These are phyloP conservation scores for Periconia sp. DNA, from an alignment of 2,329 filamentous ascomycete species.

Conservation along the genomic window DNA sequence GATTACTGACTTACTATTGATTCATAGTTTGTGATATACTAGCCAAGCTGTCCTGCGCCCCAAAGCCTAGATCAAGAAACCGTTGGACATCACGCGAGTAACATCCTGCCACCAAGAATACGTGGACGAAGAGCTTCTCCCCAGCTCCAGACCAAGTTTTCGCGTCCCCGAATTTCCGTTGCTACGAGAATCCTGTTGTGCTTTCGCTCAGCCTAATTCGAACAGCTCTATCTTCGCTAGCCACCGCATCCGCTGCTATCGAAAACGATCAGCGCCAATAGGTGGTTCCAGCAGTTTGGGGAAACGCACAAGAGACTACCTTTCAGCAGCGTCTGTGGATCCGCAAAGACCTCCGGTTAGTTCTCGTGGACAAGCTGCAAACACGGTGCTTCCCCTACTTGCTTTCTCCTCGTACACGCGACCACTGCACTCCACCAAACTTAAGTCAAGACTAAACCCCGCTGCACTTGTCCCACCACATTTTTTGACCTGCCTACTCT, in stretches of 20 bases:
- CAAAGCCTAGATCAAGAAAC: slow-evolving; percentile 19
- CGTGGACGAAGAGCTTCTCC: slow-evolving; percentile 7
- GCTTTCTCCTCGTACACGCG: slow-evolving; percentile 21
- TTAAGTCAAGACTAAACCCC: slow-evolving; percentile 20
- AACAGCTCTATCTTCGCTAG: not conserved
- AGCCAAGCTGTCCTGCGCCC: slow-evolving; percentile 12
- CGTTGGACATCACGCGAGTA: slow-evolving; percentile 26
- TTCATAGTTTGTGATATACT: slow-evolving; percentile 14
- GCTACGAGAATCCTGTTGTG: not conserved
- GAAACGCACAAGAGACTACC: slow-evolving; percentile 7
- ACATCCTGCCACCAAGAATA: slow-evolving; percentile 21
- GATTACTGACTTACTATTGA: slow-evolving; percentile 20
- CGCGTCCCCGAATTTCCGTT: slow-evolving; percentile 1
- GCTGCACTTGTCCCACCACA: slow-evolving; percentile 24
- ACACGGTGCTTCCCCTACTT: slow-evolving; percentile 22
- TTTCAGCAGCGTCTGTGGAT: not conserved
- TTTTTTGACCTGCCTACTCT: slow-evolving; percentile 15
- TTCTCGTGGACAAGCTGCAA: slow-evolving; percentile 36
- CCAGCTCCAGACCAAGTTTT: slow-evolving; percentile 11
- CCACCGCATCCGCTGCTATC: not conserved
- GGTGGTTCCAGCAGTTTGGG: not conserved
- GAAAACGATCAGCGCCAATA: not conserved
- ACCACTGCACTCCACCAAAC: slow-evolving; percentile 19
- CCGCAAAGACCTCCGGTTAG: slow-evolving; percentile 1
- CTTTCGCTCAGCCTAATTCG: slow-evolving; percentile 1